Base-by-base conservation (phyloP, 1,284 basidiomycete genomes). In the Apiotrichum siamense region DNA sequence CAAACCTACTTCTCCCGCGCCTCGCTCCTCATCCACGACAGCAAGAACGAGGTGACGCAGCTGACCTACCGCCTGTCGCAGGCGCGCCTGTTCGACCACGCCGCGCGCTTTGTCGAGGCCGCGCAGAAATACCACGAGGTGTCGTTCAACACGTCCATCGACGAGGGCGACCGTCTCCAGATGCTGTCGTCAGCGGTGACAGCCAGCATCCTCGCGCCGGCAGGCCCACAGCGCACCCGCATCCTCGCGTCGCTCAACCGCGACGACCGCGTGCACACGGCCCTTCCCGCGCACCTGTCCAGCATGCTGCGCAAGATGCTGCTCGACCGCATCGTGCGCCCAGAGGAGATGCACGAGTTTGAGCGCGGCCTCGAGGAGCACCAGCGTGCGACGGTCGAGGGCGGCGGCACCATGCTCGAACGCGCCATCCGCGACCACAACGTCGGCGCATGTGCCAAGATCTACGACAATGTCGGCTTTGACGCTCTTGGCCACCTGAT, bases 361-460 rank as follows among this genome's bases (percentile, higher is more conserved):
- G 90, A 93, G 70, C 79, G 79, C 46, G 85, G 84, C 2, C 82
- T 99, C 47, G 86, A 87, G 61, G 82, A 86, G 7, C 96, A 99
- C 75, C 96, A 99, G 70, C 81, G 93, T 25, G 94, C 94, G 13
- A 85, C 83, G 66, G 86, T 98, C 41, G 82, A 71, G 59, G 60
- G 79, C 77, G 47, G 94, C 1, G 85, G 88, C 7, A 97, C 91
- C 10, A 92, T 98, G n/a, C 80, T 98, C 27, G 94, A 97, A 70
- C 82, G 92, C 44, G 96, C 96, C 2, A 88, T 99, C 42, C 88
- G 97, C 83, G 94, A 98, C 70, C 96, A 99, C 76, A 99, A 98
- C 70, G 78, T 98, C 17, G 82, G 96, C 53, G 90, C 93, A 11
- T 91, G 90, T 65, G 94, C 90, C 2, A 88, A 91, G 67, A 88